phyloP scores from a whole-genome alignment of 306 rosid genomes.

The Gleditsia sinensis region DNA sequence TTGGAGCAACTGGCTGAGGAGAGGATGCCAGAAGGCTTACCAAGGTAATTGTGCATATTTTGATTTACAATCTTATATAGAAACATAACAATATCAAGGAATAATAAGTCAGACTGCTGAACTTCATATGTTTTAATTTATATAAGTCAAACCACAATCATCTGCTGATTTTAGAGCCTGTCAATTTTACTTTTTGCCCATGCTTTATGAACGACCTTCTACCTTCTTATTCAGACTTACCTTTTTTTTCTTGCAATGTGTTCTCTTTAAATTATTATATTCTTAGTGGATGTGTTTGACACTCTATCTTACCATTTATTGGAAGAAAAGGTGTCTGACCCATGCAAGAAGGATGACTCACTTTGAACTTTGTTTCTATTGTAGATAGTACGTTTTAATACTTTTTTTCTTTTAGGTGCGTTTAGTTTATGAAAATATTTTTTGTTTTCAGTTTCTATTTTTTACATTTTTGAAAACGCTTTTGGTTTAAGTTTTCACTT shows the following conservation, averaged over 20 bases:
- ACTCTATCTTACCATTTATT: too few relatives aligned
- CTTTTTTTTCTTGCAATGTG: background rate
- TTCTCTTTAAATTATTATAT: background rate
- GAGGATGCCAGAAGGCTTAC: constrained; percentile 75
- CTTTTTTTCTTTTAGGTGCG: too few relatives aligned
- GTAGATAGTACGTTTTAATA: background rate
- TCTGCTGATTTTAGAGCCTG: background rate
- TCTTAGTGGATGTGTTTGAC: background rate
- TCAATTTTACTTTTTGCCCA: background rate
- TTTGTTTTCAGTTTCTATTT: too few relatives aligned
- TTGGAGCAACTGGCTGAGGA: constrained; percentile 86
- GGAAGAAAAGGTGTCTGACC: background rate
- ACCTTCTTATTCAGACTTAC: background rate
- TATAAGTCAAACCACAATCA: background rate
- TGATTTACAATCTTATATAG: constrained; percentile 20
- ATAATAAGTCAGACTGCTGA: background rate
- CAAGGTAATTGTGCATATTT: constrained; percentile 52
- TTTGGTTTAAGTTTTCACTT: too few relatives aligned
- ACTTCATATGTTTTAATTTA: background rate
- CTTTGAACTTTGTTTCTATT: background rate
- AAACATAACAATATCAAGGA: background rate
- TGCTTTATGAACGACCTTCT: background rate
- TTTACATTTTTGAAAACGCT: too few relatives aligned
- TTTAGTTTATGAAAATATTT: too few relatives aligned
- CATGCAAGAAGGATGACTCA: background rate